Evolutionary conservation across 1,284 basidiomycete genomes (phyloP), one percentile per base, ranked within the genome.

Genomic region (Cutaneotrichosporon cutaneum): DNA sequence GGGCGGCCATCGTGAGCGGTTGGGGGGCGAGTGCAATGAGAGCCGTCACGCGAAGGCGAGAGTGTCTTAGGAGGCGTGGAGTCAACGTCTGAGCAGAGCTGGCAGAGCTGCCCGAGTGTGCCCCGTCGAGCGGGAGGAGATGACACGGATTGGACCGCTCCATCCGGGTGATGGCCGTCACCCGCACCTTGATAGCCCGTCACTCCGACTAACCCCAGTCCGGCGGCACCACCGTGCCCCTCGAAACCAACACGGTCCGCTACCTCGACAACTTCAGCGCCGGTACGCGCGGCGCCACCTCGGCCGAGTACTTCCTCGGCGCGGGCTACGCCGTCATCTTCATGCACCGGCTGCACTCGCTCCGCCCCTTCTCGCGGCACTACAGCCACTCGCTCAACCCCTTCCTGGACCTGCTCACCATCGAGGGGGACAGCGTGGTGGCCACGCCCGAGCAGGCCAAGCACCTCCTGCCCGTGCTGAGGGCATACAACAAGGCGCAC

Each of bases 211-310:
- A 36, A 58, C 50, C 5, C 14, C 68, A 95, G 93, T 95, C 92
- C 76, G 94, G 94, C 60, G 94, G 94, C 62, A 97, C 94, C 18
- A 96, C 92, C 1, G 94, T 96, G 6, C 94, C 93, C 7, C 82
- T 97, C 63, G 94, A 97, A 82, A 87, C 93, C 82, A 96, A 96
- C 75, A 92, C 95, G 92, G 95, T 99, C 51, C 92, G 96, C 56
- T 99, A 97, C 80, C 83, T 99, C 32, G 95, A 99, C 79, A 99
- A 99, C 82, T 99, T 98, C 80, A 96, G 93, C 76, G 96, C 96
- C 58, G 94, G 90, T 56, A 99, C 96, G 16, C 86, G 95, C 75
- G 95, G 96, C 39, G 92, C 96, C 32, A 94, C 95, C 0, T 98
- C 94, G 4, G 95, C 95, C 1, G 95, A 99, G 80, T 97, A 99